phyloP scores from a whole-genome alignment of 108 stramenopile species.

The Skeletonema tropicum region DNA sequence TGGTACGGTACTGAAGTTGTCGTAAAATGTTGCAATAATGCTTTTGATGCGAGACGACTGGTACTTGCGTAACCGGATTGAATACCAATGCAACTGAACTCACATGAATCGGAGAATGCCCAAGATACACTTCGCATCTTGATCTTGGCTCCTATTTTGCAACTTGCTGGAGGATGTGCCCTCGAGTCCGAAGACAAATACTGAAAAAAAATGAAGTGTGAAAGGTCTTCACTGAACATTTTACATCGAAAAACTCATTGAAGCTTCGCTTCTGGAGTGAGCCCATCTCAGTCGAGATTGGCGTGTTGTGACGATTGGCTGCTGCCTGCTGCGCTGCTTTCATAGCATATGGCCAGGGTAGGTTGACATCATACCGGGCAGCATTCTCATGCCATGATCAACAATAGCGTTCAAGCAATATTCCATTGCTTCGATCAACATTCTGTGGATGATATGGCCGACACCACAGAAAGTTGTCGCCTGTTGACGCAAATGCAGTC shows the following conservation, averaged over 20 bases:
- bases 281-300: neutral
- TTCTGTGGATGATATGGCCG: conserved; percentile 59
- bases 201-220: conserved; percentile 21
- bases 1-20: conserved; percentile 24
- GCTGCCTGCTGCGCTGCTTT: conserved; percentile 6
- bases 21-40: conserved; percentile 36
- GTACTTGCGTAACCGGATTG: conserved; percentile 37
- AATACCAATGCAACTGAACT: conserved; percentile 27
- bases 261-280: conserved; percentile 6
- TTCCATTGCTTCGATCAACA: too few species aligned
- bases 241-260: conserved; percentile 23
- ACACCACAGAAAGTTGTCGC: conserved; percentile 53
- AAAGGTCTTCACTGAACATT: conserved; percentile 8
- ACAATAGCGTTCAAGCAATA: conserved; percentile 56
- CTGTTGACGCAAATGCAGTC: conserved; percentile 23
- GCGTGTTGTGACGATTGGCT: conserved; percentile 10
- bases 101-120: conserved; percentile 34
- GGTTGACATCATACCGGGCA: conserved; percentile 38
- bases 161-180: conserved; percentile 21
- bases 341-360: conserved; percentile 68
- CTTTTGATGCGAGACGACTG: conserved; percentile 35
- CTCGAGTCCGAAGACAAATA: conserved; percentile 16
- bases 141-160: conserved; percentile 42
- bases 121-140: conserved; percentile 34
- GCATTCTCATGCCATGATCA: conserved; percentile 52